phyloP scores from a whole-genome alignment of 345 rosid species.

The Schrenkiella parvula region DNA sequence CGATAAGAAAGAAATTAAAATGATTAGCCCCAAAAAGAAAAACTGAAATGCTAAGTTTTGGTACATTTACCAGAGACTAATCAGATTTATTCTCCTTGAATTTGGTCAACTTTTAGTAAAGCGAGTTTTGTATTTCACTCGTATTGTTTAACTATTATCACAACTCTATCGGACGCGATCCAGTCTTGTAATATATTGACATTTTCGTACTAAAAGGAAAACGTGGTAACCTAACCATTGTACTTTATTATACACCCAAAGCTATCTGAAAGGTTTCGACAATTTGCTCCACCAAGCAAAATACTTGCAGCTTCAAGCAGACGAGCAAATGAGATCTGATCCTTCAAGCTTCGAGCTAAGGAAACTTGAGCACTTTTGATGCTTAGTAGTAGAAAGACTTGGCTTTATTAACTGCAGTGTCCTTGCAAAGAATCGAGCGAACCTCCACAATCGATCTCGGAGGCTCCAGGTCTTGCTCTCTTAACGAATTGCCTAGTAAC shows the following conservation, averaged over 20 bases:
- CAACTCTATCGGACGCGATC: background rate
- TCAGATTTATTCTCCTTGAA: background rate
- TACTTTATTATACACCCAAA: slow-evolving; percentile 20
- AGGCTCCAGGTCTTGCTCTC: slow-evolving; percentile 85
- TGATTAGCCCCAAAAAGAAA: background rate
- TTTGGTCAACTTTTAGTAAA: background rate
- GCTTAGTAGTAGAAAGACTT: slow-evolving; percentile 57
- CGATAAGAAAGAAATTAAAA: background rate
- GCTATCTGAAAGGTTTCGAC: slow-evolving; percentile 20
- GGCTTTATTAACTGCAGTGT: slow-evolving; percentile 63
- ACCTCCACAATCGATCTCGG: slow-evolving; percentile 93
- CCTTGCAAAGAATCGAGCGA: slow-evolving; percentile 89
- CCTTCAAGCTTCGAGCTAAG: background rate
- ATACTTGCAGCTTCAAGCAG: slow-evolving; percentile 30
- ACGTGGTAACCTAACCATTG: slow-evolving; percentile 1
- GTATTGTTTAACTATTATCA: background rate
- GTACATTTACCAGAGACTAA: background rate
- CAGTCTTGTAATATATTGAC: slow-evolving; percentile 8
- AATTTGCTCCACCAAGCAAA: slow-evolving; percentile 26
- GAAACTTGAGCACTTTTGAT: background rate
- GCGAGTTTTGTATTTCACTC: background rate
- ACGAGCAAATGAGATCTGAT: slow-evolving; percentile 31
- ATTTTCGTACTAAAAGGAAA: background rate
- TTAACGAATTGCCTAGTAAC: slow-evolving; percentile 78
- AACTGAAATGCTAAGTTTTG: background rate